Evolutionary conservation across 1,284 basidiomycete genomes (phyloP).

Genomic region (Xerocomus amazonicus): DNA sequence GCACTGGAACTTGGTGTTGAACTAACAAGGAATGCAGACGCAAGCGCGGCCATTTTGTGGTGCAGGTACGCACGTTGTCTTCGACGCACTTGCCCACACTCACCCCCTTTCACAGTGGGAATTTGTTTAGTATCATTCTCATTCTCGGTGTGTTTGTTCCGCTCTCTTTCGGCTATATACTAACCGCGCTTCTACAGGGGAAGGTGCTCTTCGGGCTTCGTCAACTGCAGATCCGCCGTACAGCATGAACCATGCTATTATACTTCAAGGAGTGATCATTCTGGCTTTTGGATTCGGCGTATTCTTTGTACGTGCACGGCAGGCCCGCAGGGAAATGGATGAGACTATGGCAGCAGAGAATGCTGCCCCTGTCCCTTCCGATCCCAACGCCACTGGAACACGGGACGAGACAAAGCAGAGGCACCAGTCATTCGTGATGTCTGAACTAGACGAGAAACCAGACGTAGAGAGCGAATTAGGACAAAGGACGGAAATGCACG

Average conservation of each 20-base stretch:
- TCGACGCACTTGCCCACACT: neutral
- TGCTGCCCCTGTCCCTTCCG: neutral
- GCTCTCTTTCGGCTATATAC: neutral
- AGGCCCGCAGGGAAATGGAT: constrained; percentile 58
- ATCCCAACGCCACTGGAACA: neutral
- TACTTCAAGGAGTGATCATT: constrained; percentile 57
- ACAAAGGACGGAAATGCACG: neutral
- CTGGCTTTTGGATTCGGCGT: constrained; percentile 38
- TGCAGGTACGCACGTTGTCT: constrained; percentile 45
- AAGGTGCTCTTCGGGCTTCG: constrained; percentile 62
- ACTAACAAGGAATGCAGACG: constrained; percentile 72
- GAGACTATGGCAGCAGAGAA: constrained; percentile 35
- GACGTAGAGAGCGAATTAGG: neutral
- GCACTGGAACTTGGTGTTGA: constrained; percentile 73
- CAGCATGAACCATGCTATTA: constrained; percentile 62
- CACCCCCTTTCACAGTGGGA: constrained; percentile 45
- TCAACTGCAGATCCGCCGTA: constrained; percentile 57
- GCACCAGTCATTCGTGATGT: neutral
- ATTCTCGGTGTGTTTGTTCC: constrained; percentile 49
- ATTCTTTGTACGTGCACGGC: constrained; percentile 52
- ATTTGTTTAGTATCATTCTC: constrained; percentile 60
- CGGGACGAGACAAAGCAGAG: neutral
- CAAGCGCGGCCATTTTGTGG: constrained; percentile 72
- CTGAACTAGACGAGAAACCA: neutral
- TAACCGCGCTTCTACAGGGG: constrained; percentile 36